Evolutionary conservation across 495 filamentous ascomycete species (phyloP).

Genomic region (Penicillium bovifimosum): DNA sequence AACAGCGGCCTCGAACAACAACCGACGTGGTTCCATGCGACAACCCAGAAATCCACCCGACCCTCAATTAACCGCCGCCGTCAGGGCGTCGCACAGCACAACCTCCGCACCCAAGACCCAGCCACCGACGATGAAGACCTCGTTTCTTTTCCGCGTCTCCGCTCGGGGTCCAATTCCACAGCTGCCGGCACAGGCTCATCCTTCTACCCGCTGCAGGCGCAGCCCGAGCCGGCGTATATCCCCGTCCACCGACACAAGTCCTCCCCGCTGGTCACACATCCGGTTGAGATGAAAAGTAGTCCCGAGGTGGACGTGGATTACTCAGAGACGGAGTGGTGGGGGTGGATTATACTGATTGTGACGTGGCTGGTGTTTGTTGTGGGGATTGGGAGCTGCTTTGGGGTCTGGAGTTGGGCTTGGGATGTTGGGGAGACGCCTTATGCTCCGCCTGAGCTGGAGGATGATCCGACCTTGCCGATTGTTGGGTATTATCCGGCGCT

Average conservation of each 20-base stretch:
- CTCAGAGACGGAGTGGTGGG: constrained; percentile 92
- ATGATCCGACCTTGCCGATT: constrained; percentile 89
- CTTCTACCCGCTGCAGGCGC: constrained; percentile 50
- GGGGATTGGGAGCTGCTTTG: constrained; percentile 91
- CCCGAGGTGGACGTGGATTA: constrained; percentile 65
- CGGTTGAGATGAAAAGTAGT: constrained; percentile 34
- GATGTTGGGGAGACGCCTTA: constrained; percentile 96
- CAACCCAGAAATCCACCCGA: constrained; percentile 19
- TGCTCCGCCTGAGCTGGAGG: constrained; percentile 85
- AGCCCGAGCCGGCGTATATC: constrained; percentile 29
- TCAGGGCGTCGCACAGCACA: constrained; percentile 42
- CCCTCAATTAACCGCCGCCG: constrained; percentile 22
- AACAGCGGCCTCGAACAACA: constrained; percentile 9
- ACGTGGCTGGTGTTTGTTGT: constrained; percentile 95
- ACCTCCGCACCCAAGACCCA: constrained; percentile 56
- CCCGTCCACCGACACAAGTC: constrained; percentile 51
- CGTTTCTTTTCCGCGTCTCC: constrained; percentile 49
- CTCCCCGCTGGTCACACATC: constrained; percentile 50
- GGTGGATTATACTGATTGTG: constrained; percentile 80
- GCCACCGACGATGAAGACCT: constrained; percentile 80
- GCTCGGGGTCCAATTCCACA: constrained; percentile 15
- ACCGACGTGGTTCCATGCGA: constrained; percentile 25
- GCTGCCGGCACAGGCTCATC: constrained; percentile 31
- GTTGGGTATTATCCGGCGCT: constrained; percentile 95
- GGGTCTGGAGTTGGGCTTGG: constrained; percentile 99